A percentile compares a stretch with the other conserved stretches of the same genome.
Conservation (phyloP, 2,329 filamentous ascomycete genomes). For the Fusarium poae region DNA sequence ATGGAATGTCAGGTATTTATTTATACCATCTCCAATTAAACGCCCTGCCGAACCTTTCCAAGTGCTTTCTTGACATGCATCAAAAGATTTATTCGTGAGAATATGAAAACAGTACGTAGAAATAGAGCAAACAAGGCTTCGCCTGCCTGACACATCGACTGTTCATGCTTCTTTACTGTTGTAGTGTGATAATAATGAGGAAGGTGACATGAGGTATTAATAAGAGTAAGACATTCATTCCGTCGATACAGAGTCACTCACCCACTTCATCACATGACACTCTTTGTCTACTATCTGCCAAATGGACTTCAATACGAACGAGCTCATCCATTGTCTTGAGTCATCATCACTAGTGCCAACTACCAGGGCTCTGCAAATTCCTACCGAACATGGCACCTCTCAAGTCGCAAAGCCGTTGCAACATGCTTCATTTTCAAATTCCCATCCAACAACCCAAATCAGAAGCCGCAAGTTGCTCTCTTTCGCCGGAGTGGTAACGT, state of each 20-base stretch:
- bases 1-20: not conserved
- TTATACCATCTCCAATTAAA: constrained; percentile 4
- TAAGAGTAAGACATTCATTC: no score
- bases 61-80: not conserved
- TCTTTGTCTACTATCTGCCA: not conserved
- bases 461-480: constrained; percentile 66
- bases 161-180: constrained; percentile 1
- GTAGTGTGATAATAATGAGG: constrained; percentile 1
- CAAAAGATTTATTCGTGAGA: not conserved
- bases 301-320: not conserved
- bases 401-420: constrained; percentile 57
- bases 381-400: constrained; percentile 42
- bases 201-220: constrained; percentile 17
- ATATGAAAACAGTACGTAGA: not conserved
- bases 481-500: constrained; percentile 72
- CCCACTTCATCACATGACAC: no score
- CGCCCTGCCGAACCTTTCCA: not conserved
- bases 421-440: constrained; percentile 66
- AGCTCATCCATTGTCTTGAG: not conserved
- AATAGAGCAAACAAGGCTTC: not conserved
- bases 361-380: constrained; percentile 7
- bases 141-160: not conserved
- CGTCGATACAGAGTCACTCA: no score
- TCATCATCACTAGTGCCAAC: not conserved
- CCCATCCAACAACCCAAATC: constrained; percentile 51